Conservation (phyloP, 164 flowering plant species). For the Stephania yunnanensis region DNA sequence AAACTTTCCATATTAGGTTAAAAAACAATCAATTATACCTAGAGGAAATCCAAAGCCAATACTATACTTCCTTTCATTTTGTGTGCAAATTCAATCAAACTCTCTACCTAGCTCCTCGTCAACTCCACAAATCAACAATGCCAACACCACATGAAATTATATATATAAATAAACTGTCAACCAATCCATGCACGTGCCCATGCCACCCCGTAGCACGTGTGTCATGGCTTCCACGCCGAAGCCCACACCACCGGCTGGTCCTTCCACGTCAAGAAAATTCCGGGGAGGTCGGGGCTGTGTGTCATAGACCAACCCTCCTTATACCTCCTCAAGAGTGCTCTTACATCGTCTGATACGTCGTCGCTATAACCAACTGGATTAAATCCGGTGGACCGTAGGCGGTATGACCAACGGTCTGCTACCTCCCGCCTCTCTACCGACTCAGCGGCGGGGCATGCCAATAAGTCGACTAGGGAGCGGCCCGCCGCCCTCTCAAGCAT, state of each 20-base stretch:
- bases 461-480: slow-evolving; percentile 60
- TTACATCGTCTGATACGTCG: slow-evolving; percentile 79
- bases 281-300: slow-evolving; percentile 36
- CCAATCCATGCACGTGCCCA: slow-evolving; percentile 22
- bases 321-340: slow-evolving; percentile 80
- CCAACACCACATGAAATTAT: neutral
- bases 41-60: neutral
- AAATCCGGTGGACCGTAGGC: slow-evolving; percentile 50
- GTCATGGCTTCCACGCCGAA: slow-evolving; percentile 70
- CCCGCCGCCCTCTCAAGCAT: slow-evolving; percentile 83
- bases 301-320: slow-evolving; percentile 89
- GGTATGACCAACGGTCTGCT: slow-evolving; percentile 59
- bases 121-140: neutral
- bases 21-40: neutral
- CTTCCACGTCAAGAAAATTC: slow-evolving; percentile 81
- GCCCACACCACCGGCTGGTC: slow-evolving; percentile 94
- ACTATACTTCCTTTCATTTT: neutral
- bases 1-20: neutral
- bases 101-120: neutral
- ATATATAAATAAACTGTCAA: neutral
- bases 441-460: slow-evolving; percentile 52
- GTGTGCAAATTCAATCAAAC: neutral
- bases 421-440: slow-evolving; percentile 75
- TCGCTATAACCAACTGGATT: slow-evolving; percentile 49
- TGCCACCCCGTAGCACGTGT: neutral